Evolutionary conservation across 179 eudicot species (phyloP).

Genomic region (Carnegiea gigantea): DNA sequence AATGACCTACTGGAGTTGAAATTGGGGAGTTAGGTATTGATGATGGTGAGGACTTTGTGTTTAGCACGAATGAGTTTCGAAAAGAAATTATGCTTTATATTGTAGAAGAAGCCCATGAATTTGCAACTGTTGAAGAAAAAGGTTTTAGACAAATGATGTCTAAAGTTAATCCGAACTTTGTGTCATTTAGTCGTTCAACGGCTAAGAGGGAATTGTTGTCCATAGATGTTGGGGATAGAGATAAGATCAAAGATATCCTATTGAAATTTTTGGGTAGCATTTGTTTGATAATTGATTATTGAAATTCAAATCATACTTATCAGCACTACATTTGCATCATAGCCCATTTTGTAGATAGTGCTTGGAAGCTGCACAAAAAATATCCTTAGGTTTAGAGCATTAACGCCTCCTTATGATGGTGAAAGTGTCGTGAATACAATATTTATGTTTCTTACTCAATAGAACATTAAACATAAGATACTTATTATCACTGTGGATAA

Average conservation of each 20-base stretch:
- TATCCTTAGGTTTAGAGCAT: background rate
- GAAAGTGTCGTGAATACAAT: background rate
- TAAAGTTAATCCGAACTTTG: background rate
- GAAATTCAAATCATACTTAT: background rate
- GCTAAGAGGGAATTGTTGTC: background rate
- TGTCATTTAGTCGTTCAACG: background rate
- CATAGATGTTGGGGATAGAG: background rate
- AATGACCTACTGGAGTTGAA: background rate
- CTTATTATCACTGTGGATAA: background rate
- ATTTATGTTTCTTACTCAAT: background rate
- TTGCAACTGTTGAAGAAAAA: slow-evolving; percentile 4
- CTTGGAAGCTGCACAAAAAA: background rate
- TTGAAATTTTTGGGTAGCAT: background rate
- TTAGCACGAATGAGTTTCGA: slow-evolving; percentile 1
- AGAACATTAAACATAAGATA: background rate
- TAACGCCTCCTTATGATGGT: background rate
- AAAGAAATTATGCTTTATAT: slow-evolving; percentile 5
- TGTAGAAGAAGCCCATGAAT: slow-evolving; percentile 4
- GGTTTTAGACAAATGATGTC: slow-evolving; percentile 14
- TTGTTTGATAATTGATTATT: background rate
- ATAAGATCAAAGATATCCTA: background rate
- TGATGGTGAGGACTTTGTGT: slow-evolving; percentile 3
- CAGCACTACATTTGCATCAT: background rate
- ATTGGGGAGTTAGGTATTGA: background rate
- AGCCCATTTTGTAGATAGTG: background rate